Percentiles rank a stretch among this genome's conserved stretches.
Conservation (phyloP, 805 yeast genomes). For the Scheffersomyces stipitis region DNA sequence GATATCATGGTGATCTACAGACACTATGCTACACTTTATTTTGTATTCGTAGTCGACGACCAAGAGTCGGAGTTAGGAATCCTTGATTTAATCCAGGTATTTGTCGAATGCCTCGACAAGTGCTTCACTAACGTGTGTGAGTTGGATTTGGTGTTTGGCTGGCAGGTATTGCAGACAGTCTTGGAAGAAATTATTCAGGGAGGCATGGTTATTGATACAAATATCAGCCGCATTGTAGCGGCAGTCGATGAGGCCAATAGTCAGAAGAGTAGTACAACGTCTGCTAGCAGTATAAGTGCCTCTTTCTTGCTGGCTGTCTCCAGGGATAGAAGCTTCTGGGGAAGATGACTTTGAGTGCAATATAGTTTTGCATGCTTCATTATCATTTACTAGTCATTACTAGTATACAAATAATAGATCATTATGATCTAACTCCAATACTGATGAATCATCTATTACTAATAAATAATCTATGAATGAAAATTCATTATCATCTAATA, state of each 20-base stretch:
- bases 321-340: constrained; percentile 30
- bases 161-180: constrained; percentile 94
- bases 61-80: constrained; percentile 95
- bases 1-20: constrained; percentile 88
- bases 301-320: constrained; percentile 25
- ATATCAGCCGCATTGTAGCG: constrained; percentile 73
- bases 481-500: constrained; percentile 1
- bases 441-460: too few relatives aligned
- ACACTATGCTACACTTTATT: constrained; percentile 93
- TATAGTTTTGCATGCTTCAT: background rate
- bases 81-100: constrained; percentile 90
- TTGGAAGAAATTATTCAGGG: constrained; percentile 93
- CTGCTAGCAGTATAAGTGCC: constrained; percentile 17
- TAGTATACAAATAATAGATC: background rate
- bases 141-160: constrained; percentile 93
- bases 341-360: constrained; percentile 4
- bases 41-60: constrained; percentile 92
- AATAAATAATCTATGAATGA: too few relatives aligned
- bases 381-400: constrained; percentile 1
- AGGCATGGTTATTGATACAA: constrained; percentile 96
- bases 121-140: constrained; percentile 96
- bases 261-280: constrained; percentile 35
- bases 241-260: constrained; percentile 75
- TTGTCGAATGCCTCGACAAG: constrained; percentile 90
- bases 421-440: too few relatives aligned